These are phyloP conservation scores for Ilyonectria robusta DNA, from an alignment of 2,329 filamentous ascomycete genomes.

Conservation along the genomic window DNA sequence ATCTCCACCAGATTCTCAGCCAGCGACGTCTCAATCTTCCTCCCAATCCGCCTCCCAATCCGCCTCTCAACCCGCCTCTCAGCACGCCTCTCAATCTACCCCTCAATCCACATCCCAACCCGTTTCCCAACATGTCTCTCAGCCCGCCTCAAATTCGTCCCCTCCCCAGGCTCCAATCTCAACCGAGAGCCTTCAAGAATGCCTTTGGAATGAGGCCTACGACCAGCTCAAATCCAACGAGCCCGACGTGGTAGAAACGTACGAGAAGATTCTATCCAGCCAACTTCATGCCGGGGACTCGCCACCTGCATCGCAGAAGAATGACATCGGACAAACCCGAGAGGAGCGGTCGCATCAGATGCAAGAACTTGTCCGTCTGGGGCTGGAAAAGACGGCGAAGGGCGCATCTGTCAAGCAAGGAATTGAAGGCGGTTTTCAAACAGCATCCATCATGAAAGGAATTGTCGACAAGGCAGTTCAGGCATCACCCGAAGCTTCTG, in stretches of 20 bases:
- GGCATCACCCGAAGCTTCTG: conserved; percentile 50
- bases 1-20: not conserved
- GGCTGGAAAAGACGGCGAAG: conserved; percentile 22
- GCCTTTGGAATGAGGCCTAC: conserved; percentile 29
- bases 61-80: not conserved
- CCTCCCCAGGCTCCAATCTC: not conserved
- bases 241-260: conserved; percentile 15
- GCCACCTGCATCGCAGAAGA: not conserved
- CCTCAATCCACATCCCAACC: not conserved
- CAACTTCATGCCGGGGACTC: not conserved
- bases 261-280: conserved; percentile 28
- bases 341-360: conserved; percentile 19
- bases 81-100: not conserved
- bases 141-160: not conserved
- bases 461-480: conserved; percentile 42
- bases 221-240: conserved; percentile 15
- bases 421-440: conserved; percentile 6
- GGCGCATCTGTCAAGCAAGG: conserved; percentile 11
- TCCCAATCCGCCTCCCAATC: not conserved
- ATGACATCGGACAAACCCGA: conserved; percentile 6
- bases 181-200: not conserved
- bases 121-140: not conserved
- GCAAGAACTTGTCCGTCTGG: conserved; percentile 18
- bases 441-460: conserved; percentile 4
- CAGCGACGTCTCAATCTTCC: not conserved